Conservation (phyloP, 163 green algal genomes). For the Scenedesmus sp. region DNA sequence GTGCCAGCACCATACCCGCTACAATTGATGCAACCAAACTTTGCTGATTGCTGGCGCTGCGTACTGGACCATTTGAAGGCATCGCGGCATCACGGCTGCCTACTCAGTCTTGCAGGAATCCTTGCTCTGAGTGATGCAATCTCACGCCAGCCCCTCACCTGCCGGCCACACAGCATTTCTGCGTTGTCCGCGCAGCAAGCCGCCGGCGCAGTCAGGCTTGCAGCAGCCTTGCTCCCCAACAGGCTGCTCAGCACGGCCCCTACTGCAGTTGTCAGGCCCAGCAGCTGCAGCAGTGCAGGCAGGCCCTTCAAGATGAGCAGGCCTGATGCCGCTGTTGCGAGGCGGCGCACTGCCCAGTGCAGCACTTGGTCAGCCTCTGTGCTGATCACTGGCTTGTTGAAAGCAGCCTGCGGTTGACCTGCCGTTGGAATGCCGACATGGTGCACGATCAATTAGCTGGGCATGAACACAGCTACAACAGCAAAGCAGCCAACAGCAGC, state of each 20-base stretch:
- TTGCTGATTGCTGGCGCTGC: too few relatives aligned
- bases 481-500: neutral
- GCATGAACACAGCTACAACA: neutral
- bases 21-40: too few relatives aligned
- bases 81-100: too few relatives aligned
- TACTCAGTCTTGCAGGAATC: too few relatives aligned
- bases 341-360: constrained; percentile 31
- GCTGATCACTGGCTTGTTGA: constrained; percentile 43
- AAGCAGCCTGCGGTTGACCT: constrained; percentile 34
- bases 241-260: neutral
- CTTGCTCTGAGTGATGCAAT: too few relatives aligned
- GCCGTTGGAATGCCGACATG: neutral
- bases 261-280: neutral
- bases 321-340: neutral
- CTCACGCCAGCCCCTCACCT: constrained; percentile 27
- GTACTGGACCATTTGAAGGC: too few relatives aligned
- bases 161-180: constrained; percentile 25
- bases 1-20: too few relatives aligned
- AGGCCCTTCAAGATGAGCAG: constrained; percentile 24
- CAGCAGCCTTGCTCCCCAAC: neutral
- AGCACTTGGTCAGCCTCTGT: constrained; percentile 13
- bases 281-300: constrained; percentile 34
- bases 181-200: neutral
- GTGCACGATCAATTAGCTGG: neutral
- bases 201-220: neutral